Evolutionary conservation across 2,329 filamentous ascomycete genomes (phyloP), one percentile per base, ranked within the genome.

Genomic region (Aspergillus eucalypticola): DNA sequence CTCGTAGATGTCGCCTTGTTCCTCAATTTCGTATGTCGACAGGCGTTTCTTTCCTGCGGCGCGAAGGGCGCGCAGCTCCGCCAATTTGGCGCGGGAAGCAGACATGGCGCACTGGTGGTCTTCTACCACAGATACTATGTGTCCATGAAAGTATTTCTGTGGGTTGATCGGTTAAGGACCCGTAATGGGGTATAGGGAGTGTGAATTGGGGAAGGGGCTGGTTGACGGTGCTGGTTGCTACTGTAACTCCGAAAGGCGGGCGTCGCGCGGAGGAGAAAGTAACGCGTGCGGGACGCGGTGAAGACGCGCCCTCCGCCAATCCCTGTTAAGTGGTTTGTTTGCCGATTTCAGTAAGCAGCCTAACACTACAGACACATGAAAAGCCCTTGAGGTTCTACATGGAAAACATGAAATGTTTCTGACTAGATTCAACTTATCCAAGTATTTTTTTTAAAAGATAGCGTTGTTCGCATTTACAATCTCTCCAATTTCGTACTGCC

Each of bases 31-130:
- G 80, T 98, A 99, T 61, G 85, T 87, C 69, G 92, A 90, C 65
- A 96, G 88, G 66, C 89, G 89, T 78, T 95, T 97, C 83, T 96
- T 96, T 78, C 95, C 95, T 56, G 92, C 87, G 70, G 91, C 87
- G 72, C 92, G 90, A 67, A 96, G 86, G 73, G 91, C 92, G 70
- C 86, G 86, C 66, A 98, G 86, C 83, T 96, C 90, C 55, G 90
- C 92, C 60, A 79, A 68, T 58, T 66, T 73, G 25, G 73, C 73
- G 44, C 70, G 71, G 64, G 68, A 64, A 59, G 72, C 67, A 66
- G 73, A 66, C 74, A 77, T 77, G 65, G 56, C 56, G 64, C 23
- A 42, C 53, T 44, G 49, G 17, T 17, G 25, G 39, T 53, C 15
- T 41, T 32, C 29, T 54, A 51, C 32, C 38, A 39, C 49, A 50